Evolutionary conservation across 768 basidiomycete species (phyloP).

Genomic region (Macrolepiota albuminosa): DNA sequence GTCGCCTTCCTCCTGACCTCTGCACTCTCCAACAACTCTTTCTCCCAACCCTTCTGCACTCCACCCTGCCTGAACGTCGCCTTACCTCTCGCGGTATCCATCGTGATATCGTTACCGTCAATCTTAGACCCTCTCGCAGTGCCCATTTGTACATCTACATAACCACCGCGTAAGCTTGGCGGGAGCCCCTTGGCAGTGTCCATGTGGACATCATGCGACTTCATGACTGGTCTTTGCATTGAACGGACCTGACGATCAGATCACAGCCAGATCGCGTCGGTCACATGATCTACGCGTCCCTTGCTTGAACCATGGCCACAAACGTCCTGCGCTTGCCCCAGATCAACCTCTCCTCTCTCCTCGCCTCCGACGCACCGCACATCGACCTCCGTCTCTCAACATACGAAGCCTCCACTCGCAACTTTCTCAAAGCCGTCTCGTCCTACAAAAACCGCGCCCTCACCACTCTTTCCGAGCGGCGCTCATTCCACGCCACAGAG

Average conservation of each 20-base stretch:
- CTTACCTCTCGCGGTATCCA: constrained; percentile 59
- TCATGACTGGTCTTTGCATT: constrained; percentile 1
- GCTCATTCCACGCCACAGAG: constrained; percentile 55
- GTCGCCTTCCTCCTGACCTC: constrained; percentile 96
- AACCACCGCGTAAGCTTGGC: constrained; percentile 9
- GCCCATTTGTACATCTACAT: constrained; percentile 62
- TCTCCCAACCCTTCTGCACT: constrained; percentile 78
- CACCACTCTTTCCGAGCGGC: constrained; percentile 61
- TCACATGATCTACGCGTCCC: constrained; percentile 16
- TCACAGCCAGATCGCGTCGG: constrained; percentile 9
- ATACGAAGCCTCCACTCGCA: constrained; percentile 63
- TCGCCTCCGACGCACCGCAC: constrained; percentile 49
- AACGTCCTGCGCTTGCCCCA: constrained; percentile 41
- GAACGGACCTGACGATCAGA: not conserved
- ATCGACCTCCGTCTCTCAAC: constrained; percentile 60
- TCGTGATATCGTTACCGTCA: constrained; percentile 48
- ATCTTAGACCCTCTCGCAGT: constrained; percentile 61
- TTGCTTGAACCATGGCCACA: not conserved
- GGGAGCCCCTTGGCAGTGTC: constrained; percentile 66
- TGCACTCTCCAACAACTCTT: constrained; percentile 72
- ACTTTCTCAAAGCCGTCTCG: constrained; percentile 68
- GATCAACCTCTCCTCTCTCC: constrained; percentile 55
- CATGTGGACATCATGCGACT: constrained; percentile 52
- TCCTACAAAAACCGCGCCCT: constrained; percentile 72
- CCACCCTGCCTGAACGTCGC: constrained; percentile 54